Evolutionary conservation across 2,329 filamentous ascomycete species (phyloP).

Genomic region (Pseudogymnoascus sp.): DNA sequence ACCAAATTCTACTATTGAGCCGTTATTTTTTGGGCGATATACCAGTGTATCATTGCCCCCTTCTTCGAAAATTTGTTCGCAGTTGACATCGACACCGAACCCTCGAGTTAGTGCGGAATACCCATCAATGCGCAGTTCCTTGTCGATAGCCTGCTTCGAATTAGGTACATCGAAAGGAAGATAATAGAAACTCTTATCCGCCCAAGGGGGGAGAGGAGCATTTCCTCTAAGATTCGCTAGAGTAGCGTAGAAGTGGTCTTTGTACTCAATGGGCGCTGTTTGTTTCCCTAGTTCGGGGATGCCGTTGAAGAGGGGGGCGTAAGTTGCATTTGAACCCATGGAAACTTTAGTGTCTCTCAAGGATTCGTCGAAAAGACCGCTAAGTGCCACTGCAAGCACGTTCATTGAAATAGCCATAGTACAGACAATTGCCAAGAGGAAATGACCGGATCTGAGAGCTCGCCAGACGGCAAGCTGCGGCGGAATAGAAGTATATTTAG

Average conservation of each 20-base stretch:
- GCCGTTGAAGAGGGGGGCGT: constrained; percentile 11
- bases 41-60: background rate
- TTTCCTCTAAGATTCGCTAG: constrained; percentile 38
- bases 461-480: constrained; percentile 43
- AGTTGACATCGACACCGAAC: constrained; percentile 30
- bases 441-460: constrained; percentile 38
- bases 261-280: constrained; percentile 18
- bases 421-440: constrained; percentile 40
- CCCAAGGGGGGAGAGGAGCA: constrained; percentile 43
- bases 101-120: constrained; percentile 27
- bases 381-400: constrained; percentile 43
- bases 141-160: background rate
- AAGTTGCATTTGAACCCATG: background rate
- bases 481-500: constrained; percentile 45
- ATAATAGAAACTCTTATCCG: constrained; percentile 38
- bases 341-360: background rate
- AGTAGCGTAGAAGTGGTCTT: constrained; percentile 34
- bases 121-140: constrained; percentile 3
- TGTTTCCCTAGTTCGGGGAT: background rate
- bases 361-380: constrained; percentile 41
- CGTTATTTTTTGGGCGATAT: background rate
- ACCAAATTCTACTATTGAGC: constrained; percentile 1
- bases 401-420: constrained; percentile 42
- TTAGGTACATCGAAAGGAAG: constrained; percentile 32
- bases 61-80: constrained; percentile 21